Base-by-base conservation (phyloP, 2,329 filamentous ascomycete species). In the Sphaerulina populicola region DNA sequence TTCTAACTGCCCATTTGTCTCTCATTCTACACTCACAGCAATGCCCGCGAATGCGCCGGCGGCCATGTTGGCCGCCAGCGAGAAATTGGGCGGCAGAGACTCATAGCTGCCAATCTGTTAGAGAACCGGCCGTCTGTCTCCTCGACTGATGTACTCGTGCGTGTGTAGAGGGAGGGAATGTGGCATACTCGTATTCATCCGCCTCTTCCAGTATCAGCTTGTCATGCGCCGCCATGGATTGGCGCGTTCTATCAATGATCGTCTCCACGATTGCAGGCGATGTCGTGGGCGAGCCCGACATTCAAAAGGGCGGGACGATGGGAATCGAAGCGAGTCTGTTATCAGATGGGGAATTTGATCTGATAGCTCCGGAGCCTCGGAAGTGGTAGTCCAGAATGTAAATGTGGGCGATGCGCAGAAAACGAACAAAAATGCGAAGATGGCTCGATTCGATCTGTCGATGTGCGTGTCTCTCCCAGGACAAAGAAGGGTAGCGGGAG, bases 11-110 rank as follows among this genome's bases (percentile, higher is more conserved):
- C 23, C 23, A 27, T 27, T 27, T 27, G 23, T 35, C 23, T 29
- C 31, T 12, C 11, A 30, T 11, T 11, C 10, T 37, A 42, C 15
- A 65, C 83, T 63, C 82, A 94, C 88, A 64, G 90, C 88, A 72
- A 96, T 94, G 62, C 93, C 93, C 53, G 93, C 93, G 72, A 97
- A 96, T 61, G 93, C 93, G 69, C 93, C 93, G 50, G 93, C 93
- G 57, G 84, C 76, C 89, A 97, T 96, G 72, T 97, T 98, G 69
- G 93, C 88, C 59, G 85, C 74, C 66, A 97, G 78, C 63, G 89
- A 93, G 76, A 95, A 95, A 72, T 95, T 94, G 60, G 90, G 86
- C 58, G 91, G 90, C 52, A 98, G 81, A 59, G 85, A 83, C 79
- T 97, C 91, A 79, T 97, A 97, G 73, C 81, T 84, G 66, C 56